phyloP scores from a whole-genome alignment of 2,329 filamentous ascomycete species.

The Rugonectria rugulosa region DNA sequence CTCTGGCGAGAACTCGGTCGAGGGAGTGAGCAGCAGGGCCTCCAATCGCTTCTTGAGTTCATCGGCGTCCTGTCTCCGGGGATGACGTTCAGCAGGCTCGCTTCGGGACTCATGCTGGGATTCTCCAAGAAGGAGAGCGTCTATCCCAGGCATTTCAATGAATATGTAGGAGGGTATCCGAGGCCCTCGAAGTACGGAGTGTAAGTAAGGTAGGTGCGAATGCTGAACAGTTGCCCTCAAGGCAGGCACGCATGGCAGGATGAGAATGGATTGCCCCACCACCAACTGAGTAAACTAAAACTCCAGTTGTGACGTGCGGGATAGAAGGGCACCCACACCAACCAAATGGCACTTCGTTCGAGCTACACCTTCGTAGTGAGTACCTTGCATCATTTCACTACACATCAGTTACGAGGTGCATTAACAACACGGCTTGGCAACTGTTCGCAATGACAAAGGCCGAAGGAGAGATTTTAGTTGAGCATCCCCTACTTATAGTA shows the following conservation, averaged over 20 bases:
- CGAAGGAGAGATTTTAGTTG: too few species aligned
- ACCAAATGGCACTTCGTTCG: slow-evolving; percentile 6
- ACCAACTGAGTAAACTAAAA: slow-evolving; percentile 26
- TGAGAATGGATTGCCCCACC: slow-evolving; percentile 35
- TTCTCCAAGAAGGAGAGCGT: slow-evolving; percentile 42
- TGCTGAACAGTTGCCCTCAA: too few species aligned
- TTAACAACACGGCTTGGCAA: too few species aligned
- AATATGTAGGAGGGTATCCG: too few species aligned
- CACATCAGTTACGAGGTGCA: too few species aligned
- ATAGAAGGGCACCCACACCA: neutral
- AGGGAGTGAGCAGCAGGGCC: slow-evolving; percentile 79
- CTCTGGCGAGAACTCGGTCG: slow-evolving; percentile 77
- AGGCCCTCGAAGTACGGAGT: too few species aligned
- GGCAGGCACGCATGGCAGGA: slow-evolving; percentile 10
- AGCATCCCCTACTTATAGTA: too few species aligned
- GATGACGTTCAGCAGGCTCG: slow-evolving; percentile 23
- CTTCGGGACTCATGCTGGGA: slow-evolving; percentile 5
- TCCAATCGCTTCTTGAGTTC: slow-evolving; percentile 76
- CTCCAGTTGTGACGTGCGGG: slow-evolving; percentile 1
- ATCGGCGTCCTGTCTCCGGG: slow-evolving; percentile 56
- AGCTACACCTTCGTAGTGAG: slow-evolving; percentile 3
- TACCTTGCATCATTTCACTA: neutral
- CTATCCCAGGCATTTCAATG: slow-evolving; percentile 47
- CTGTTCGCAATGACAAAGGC: too few species aligned
- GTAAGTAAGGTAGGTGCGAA: too few species aligned